Evolutionary conservation across 2,329 filamentous ascomycete genomes (phyloP).

Genomic region (Calonectria leucothoes): DNA sequence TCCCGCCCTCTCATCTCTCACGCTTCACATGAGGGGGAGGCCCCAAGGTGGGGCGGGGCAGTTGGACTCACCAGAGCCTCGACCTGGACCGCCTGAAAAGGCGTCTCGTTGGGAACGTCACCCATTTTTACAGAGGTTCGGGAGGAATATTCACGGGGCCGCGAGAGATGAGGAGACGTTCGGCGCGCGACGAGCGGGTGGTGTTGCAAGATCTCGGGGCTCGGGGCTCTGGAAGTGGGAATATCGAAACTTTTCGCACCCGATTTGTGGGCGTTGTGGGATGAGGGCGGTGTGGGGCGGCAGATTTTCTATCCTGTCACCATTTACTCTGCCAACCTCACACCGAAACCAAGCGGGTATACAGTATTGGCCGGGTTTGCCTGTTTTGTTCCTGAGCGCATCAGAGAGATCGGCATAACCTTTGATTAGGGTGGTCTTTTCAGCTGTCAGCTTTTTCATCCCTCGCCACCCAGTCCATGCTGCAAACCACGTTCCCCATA

Average conservation of each 20-base stretch:
- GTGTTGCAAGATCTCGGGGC: conserved; percentile 42
- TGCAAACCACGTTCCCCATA: background rate
- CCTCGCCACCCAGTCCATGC: background rate
- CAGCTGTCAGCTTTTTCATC: background rate
- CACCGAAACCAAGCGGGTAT: background rate
- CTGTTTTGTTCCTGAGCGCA: background rate
- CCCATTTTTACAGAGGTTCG: conserved; percentile 61
- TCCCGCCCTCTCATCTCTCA: conserved; percentile 36
- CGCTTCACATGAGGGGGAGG: conserved; percentile 37
- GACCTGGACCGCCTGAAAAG: conserved; percentile 90
- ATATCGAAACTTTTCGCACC: conserved; percentile 57
- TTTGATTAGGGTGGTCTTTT: background rate
- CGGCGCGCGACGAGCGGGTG: conserved; percentile 42
- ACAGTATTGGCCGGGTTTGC: background rate
- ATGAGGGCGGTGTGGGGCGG: conserved; percentile 50
- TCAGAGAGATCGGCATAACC: background rate
- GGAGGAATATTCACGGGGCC: conserved; percentile 36
- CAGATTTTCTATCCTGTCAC: conserved; percentile 44
- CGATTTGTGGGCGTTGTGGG: conserved; percentile 60
- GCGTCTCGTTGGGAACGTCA: conserved; percentile 72
- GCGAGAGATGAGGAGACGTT: conserved; percentile 38
- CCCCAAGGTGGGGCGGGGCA: conserved; percentile 53
- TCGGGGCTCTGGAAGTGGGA: conserved; percentile 47
- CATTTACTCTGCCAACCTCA: conserved; percentile 9
- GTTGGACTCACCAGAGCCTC: conserved; percentile 83